Evolutionary conservation across 2,329 filamentous ascomycete species (phyloP).

Genomic region (Blumeriella jaapii): DNA sequence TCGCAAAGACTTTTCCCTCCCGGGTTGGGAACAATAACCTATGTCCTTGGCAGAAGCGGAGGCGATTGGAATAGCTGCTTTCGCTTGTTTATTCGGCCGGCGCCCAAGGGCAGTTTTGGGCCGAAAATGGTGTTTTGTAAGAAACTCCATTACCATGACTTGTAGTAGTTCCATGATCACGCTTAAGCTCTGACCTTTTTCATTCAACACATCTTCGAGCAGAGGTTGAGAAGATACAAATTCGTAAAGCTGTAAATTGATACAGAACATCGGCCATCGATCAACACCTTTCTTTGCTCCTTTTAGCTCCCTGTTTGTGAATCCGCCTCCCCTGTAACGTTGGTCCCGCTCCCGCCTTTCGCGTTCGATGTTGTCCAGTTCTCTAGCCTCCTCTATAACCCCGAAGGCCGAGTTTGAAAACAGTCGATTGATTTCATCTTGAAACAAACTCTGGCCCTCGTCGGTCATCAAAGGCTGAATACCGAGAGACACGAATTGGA

Average conservation of each 20-base stretch:
- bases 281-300: slow-evolving; percentile 55
- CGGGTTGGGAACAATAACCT: neutral
- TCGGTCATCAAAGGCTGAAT: slow-evolving; percentile 50
- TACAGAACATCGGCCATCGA: slow-evolving; percentile 78
- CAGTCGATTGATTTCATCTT: slow-evolving; percentile 64
- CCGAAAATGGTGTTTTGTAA: slow-evolving; percentile 57
- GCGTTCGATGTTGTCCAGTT: slow-evolving; percentile 29
- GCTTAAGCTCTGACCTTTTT: slow-evolving; percentile 30
- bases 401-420: slow-evolving; percentile 75
- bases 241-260: slow-evolving; percentile 45
- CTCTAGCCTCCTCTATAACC: slow-evolving; percentile 35
- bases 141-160: slow-evolving; percentile 60
- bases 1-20: neutral
- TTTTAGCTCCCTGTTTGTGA: slow-evolving; percentile 40
- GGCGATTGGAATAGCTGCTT: neutral
- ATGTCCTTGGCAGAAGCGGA: neutral
- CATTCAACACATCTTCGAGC: slow-evolving; percentile 33
- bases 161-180: slow-evolving; percentile 55
- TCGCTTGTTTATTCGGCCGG: neutral
- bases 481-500: slow-evolving; percentile 76
- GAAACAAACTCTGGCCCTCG: slow-evolving; percentile 52
- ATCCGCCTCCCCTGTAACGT: slow-evolving; percentile 35
- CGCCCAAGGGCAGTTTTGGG: slow-evolving; percentile 11
- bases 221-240: neutral
- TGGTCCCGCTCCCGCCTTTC: slow-evolving; percentile 28